These are phyloP conservation scores for Arachnopeziza araneosa DNA, from an alignment of 2,329 filamentous ascomycete genomes.

Conservation along the genomic window DNA sequence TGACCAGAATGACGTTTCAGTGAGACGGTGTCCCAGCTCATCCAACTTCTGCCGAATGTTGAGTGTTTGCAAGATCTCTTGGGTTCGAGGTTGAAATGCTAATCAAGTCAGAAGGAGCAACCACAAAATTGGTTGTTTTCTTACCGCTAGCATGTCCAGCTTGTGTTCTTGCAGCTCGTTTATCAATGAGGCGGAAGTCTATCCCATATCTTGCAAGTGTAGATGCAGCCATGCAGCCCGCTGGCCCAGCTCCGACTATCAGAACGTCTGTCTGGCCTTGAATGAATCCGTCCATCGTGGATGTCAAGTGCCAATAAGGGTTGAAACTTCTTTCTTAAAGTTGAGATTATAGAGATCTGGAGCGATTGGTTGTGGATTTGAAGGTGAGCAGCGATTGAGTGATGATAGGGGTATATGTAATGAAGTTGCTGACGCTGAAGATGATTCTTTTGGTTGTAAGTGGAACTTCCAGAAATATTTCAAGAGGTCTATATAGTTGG, in stretches of 20 bases:
- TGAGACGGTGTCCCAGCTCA: conserved; percentile 3
- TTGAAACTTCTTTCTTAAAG: conserved; percentile 1
- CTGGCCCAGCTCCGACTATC: conserved; percentile 3
- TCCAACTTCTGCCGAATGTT: conserved; percentile 1
- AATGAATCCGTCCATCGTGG: conserved; percentile 1
- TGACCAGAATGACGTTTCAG: conserved; percentile 6
- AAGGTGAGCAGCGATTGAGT: conserved; percentile 1
- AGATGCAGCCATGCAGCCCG: conserved; percentile 1
- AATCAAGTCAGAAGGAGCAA: conserved; percentile 40
- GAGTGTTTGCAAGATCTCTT: conserved; percentile 49
- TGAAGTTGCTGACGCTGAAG: conserved; percentile 1
- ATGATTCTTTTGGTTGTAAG: conserved; percentile 2
- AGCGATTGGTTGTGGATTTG: not conserved
- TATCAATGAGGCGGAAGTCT: conserved; percentile 34
- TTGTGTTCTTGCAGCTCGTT: conserved; percentile 29
- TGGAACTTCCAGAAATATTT: conserved; percentile 2
- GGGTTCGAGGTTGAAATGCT: conserved; percentile 55
- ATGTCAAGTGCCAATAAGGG: not conserved
- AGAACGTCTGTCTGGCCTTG: conserved; percentile 1
- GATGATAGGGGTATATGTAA: not conserved
- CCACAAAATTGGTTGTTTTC: conserved; percentile 10
- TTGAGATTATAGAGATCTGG: conserved; percentile 1
- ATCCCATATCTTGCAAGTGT: conserved; percentile 4
- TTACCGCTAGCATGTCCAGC: not conserved
- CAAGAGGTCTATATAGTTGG: conserved; percentile 1